Evolutionary conservation across 208 protist species (phyloP), one percentile per base, ranked within the genome.

Genomic region (Trypanosoma mega): DNA sequence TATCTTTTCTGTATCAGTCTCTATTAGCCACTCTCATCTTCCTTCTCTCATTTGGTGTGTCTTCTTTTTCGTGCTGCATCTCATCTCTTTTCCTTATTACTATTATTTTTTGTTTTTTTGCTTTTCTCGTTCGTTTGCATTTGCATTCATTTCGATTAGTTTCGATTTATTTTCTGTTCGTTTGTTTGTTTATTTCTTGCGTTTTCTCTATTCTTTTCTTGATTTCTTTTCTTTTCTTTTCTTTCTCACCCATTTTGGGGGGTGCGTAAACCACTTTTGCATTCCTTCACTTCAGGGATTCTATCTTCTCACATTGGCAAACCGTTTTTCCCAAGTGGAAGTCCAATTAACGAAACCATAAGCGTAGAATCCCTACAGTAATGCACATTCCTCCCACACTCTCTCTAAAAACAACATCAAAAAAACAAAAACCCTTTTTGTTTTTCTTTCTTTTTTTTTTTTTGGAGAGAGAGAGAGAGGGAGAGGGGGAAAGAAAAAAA

Each of bases 141-240:
- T n/a, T n/a, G 39, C 26, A 30, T 37, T 39, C 26, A 54, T 54
- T 39, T 54, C 16, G 31, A 54, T 54, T 23, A 21, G 39, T 54
- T 39, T 30, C 27, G 8, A 52, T 52, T 8, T 52, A 30, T 12
- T 18, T 41, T 9, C 31, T 36, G 11, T 12, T n/a, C 43, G 16
- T 4, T 41, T 12, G 31, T 43, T 37, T 37, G 7, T 61, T 50
- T 47, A 16, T 37, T 29, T 54, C 29, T 8, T 18, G n/a, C n/a
- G n/a, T n/a, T n/a, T n/a, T n/a, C n/a, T n/a, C n/a, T n/a, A n/a
- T n/a, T n/a, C n/a, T n/a, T n/a, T n/a, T n/a, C n/a, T n/a, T n/a
- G n/a, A n/a, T n/a, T n/a, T n/a, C n/a, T n/a, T n/a, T n/a, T n/a
- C n/a, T n/a, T n/a, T n/a, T n/a, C n/a, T n/a, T n/a, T n/a, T n/a